phyloP scores from a whole-genome alignment of 768 basidiomycete species.

The Clitopilus passeckerianus region DNA sequence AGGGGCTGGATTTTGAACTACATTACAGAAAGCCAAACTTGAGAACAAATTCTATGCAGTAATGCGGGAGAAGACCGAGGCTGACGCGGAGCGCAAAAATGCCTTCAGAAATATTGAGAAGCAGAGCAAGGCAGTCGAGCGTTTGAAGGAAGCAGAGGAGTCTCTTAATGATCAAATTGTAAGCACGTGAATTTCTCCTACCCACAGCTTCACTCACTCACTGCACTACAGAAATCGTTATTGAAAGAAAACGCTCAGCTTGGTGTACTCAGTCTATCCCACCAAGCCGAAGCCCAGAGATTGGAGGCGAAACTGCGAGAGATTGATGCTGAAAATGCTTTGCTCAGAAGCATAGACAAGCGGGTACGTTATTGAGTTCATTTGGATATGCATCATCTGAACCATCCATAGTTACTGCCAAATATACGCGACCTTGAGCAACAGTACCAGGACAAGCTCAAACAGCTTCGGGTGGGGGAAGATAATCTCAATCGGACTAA shows the following conservation, averaged over 20 bases:
- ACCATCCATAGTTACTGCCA: conserved; percentile 17
- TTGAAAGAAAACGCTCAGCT: conserved; percentile 37
- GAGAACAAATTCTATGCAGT: conserved; percentile 93
- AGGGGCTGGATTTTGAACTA: background rate
- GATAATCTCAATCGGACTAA: conserved; percentile 43
- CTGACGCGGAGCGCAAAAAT: conserved; percentile 71
- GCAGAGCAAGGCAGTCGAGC: conserved; percentile 56
- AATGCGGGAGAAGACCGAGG: conserved; percentile 84
- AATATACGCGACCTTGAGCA: conserved; percentile 30
- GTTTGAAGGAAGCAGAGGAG: conserved; percentile 59
- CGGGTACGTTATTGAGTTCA: conserved; percentile 29
- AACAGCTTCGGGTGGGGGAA: conserved; percentile 36
- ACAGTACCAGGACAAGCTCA: conserved; percentile 22
- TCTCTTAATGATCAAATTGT: conserved; percentile 57
- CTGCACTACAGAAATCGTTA: conserved; percentile 25
- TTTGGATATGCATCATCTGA: background rate
- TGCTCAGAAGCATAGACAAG: conserved; percentile 16
- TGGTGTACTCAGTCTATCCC: conserved; percentile 21
- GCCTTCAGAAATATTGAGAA: conserved; percentile 44
- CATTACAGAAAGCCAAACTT: conserved; percentile 81
- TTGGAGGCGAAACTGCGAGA: conserved; percentile 23
- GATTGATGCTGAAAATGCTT: background rate
- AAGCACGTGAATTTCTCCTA: conserved; percentile 14
- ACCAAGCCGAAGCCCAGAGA: conserved; percentile 17
- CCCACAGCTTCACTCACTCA: background rate